Conservation (phyloP, 345 rosid species). For the Camelina sativa region DNA sequence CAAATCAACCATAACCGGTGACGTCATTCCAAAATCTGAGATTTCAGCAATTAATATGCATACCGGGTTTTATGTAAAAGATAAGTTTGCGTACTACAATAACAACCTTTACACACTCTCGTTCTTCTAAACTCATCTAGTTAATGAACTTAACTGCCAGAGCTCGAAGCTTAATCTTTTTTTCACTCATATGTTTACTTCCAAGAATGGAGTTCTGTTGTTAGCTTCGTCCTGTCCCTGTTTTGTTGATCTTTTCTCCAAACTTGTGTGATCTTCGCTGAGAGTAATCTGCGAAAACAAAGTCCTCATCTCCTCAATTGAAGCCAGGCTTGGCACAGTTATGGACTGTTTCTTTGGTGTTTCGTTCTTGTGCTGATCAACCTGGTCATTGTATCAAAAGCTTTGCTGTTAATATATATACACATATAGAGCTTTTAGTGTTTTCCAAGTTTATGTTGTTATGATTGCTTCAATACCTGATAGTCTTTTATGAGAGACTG, state of each 20-base stretch:
- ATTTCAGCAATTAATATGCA: background rate
- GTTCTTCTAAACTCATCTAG: conserved; percentile 33
- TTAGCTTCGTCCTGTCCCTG: conserved; percentile 55
- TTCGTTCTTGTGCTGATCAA: conserved; percentile 55
- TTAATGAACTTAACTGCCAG: conserved; percentile 19
- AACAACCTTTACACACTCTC: conserved; percentile 16
- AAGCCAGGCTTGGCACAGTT: conserved; percentile 67
- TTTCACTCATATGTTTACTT: conserved; percentile 53
- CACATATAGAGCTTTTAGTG: background rate
- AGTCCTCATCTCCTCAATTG: conserved; percentile 73
- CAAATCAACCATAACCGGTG: background rate
- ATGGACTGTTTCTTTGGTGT: conserved; percentile 61
- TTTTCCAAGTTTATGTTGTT: background rate
- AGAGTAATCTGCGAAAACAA: conserved; percentile 22
- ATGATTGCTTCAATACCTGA: conserved; percentile 56
- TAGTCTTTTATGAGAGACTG: conserved; percentile 74
- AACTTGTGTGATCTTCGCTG: conserved; percentile 34
- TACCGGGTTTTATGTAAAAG: background rate
- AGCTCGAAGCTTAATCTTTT: background rate
- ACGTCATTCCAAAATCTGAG: background rate
- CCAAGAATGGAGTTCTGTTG: conserved; percentile 69
- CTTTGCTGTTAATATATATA: background rate
- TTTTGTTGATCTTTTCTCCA: conserved; percentile 41
- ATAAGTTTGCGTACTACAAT: conserved; percentile 10
- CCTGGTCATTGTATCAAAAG: conserved; percentile 46